These are phyloP conservation scores for Epichloe brachyelytri DNA, from an alignment of 2,329 filamentous ascomycete species.

Conservation along the genomic window DNA sequence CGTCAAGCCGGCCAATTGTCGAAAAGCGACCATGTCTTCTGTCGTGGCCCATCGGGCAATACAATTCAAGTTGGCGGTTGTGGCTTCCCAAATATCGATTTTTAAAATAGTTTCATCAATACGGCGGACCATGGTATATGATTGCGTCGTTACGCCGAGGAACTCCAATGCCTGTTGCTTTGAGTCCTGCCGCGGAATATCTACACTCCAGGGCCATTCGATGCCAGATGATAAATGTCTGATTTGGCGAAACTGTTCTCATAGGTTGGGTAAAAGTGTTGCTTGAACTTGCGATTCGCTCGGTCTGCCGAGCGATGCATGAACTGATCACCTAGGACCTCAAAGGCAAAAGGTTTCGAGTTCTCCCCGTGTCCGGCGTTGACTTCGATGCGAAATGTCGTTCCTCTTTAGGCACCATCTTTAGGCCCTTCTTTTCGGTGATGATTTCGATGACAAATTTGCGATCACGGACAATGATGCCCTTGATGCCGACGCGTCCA, in stretches of 20 bases:
- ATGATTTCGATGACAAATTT: slow-evolving; percentile 79
- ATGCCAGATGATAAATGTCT: background rate
- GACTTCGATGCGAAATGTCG: slow-evolving; percentile 67
- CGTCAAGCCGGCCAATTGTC: background rate
- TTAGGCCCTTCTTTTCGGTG: slow-evolving; percentile 56
- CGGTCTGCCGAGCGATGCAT: slow-evolving; percentile 71
- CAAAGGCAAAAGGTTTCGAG: slow-evolving; percentile 49
- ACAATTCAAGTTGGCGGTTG: background rate
- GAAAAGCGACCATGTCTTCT: background rate
- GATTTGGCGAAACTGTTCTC: background rate
- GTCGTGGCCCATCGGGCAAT: background rate
- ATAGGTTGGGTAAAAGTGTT: slow-evolving; percentile 47
- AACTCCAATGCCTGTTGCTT: background rate
- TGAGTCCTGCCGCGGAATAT: too few species aligned
- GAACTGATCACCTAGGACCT: slow-evolving; percentile 80
- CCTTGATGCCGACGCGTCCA: slow-evolving; percentile 67
- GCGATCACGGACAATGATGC: slow-evolving; percentile 81
- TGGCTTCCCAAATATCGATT: background rate
- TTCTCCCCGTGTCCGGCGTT: slow-evolving; percentile 23
- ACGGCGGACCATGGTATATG: background rate
- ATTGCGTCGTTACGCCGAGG: background rate
- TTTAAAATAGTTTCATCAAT: too few species aligned
- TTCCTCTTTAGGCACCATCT: slow-evolving; percentile 81
- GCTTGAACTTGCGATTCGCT: slow-evolving; percentile 84
- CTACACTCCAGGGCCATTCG: background rate